phyloP scores from a whole-genome alignment of 2,329 filamentous ascomycete genomes.

The Davidsoniella neocaledoniae region DNA sequence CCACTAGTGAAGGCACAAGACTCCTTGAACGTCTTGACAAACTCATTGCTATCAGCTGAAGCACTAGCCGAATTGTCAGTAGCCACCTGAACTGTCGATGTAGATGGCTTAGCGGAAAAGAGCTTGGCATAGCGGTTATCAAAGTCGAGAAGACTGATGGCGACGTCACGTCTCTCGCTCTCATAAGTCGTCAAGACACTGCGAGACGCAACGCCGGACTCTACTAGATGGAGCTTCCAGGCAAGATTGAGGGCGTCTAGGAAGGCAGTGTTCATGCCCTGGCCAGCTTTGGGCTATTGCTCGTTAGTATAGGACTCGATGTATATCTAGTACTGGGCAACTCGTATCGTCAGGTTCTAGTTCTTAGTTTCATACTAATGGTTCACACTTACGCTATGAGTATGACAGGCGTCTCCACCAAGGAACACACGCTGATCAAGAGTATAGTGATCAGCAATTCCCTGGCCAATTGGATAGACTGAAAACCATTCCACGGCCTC shows the following conservation, averaged over 20 bases:
- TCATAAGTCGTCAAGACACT: slow-evolving; percentile 73
- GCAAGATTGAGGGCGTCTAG: slow-evolving; percentile 75
- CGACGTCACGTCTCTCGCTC: slow-evolving; percentile 66
- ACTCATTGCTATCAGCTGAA: slow-evolving; percentile 39
- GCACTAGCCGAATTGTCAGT: slow-evolving; percentile 21
- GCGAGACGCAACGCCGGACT: slow-evolving; percentile 61
- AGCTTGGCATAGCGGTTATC: slow-evolving; percentile 81
- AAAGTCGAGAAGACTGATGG: slow-evolving; percentile 70
- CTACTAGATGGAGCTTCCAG: slow-evolving; percentile 91
- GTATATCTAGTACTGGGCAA: slow-evolving; percentile 19
- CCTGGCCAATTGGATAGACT: slow-evolving; percentile 61
- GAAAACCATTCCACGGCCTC: slow-evolving; percentile 58
- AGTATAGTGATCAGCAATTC: slow-evolving; percentile 51
- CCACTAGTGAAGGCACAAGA: slow-evolving; percentile 84
- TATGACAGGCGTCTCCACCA: slow-evolving; percentile 64
- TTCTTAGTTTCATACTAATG: no score
- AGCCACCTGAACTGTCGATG: slow-evolving; percentile 55
- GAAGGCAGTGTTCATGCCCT: slow-evolving; percentile 69
- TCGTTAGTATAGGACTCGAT: slow-evolving; percentile 22
- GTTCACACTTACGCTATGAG: slow-evolving; percentile 43
- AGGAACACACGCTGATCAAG: slow-evolving; percentile 55
- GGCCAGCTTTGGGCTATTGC: slow-evolving; percentile 53
- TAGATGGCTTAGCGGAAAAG: slow-evolving; percentile 65
- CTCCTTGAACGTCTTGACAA: slow-evolving; percentile 80
- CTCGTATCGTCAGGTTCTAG: no score